These are phyloP conservation scores for Sonneratia alba DNA, from an alignment of 345 rosid genomes.

Conservation along the genomic window DNA sequence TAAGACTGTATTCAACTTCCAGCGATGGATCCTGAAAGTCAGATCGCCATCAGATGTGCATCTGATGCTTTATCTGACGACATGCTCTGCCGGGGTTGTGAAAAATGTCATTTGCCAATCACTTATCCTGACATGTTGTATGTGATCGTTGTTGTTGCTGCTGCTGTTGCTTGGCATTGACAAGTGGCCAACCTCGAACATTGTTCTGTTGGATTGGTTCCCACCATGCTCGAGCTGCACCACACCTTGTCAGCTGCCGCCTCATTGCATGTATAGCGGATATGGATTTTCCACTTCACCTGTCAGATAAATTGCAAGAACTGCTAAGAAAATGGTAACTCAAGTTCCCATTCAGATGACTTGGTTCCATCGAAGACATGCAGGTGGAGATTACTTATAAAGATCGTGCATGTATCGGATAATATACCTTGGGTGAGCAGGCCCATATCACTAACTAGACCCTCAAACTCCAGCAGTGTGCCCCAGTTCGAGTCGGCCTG, in stretches of 20 bases:
- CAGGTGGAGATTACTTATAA: too few species aligned
- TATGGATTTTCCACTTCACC: constrained; percentile 37
- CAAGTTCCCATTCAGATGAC: too few species aligned
- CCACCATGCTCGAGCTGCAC: background rate
- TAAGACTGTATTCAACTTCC: background rate
- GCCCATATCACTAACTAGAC: constrained; percentile 24
- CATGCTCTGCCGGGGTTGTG: constrained; percentile 10
- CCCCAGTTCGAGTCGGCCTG: constrained; percentile 49
- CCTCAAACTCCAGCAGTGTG: constrained; percentile 38
- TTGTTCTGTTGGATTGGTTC: background rate
- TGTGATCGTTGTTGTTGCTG: background rate
- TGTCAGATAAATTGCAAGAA: background rate
- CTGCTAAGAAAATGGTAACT: background rate
- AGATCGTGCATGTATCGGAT: background rate
- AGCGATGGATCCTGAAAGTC: constrained; percentile 18
- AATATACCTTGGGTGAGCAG: constrained; percentile 51
- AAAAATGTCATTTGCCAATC: constrained; percentile 22
- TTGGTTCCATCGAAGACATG: too few species aligned
- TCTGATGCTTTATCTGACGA: constrained; percentile 20
- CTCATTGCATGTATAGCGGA: constrained; percentile 15
- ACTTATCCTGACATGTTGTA: background rate
- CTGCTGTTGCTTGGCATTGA: background rate
- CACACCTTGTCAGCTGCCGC: background rate
- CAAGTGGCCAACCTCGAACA: background rate
- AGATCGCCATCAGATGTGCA: constrained; percentile 34